Evolutionary conservation across 495 filamentous ascomycete genomes (phyloP), one percentile per base, ranked within the genome.

Genomic region (Halenospora varia): DNA sequence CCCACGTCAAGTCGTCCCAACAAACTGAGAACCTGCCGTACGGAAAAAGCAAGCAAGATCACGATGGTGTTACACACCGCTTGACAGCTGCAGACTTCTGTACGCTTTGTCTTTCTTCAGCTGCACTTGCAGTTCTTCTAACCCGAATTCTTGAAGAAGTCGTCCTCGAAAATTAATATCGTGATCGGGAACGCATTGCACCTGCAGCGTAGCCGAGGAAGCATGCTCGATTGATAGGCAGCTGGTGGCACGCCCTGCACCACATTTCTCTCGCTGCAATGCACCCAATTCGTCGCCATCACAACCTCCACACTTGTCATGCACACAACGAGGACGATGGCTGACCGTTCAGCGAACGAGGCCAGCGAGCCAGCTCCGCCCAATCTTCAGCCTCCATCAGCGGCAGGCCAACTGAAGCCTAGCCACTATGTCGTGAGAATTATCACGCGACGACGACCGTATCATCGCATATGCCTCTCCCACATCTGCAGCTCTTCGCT

Each of bases 261-360:
- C 42, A 26, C 39, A 54, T 11, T n/a, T 0, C 15, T 45, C 18
- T 26, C 51, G 51, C 45, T 56, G 54, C 54, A 48, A 56, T 48
- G 42, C 54, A 56, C 25, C 25, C 17, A 50, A 40, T 40, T 17
- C 24, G 13, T 35, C 19, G 15, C 23, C 25, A 50, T 47, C 41
- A 47, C 53, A 35, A 9, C 39, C 49, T 52, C 26, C 49, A 1
- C 24, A 10, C 51, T 23, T n/a, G 15, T 24, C 39, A 3, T 17
- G 24, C 2, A 13, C 50, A 17, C 50, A 18, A 39, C 25, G 46
- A 25, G 15, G 47, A 15, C 47, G 9, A 25, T 26, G 35, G 25
- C 25, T 52, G 23, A 40, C 23, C 29, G 29, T 35, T 35, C 29
- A 35, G 29, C 4, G 29, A 4, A 35, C 19, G n/a, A 26, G 19